Base-by-base conservation (phyloP, 805 yeast species). In the Wickerhamiella kazuoi region DNA sequence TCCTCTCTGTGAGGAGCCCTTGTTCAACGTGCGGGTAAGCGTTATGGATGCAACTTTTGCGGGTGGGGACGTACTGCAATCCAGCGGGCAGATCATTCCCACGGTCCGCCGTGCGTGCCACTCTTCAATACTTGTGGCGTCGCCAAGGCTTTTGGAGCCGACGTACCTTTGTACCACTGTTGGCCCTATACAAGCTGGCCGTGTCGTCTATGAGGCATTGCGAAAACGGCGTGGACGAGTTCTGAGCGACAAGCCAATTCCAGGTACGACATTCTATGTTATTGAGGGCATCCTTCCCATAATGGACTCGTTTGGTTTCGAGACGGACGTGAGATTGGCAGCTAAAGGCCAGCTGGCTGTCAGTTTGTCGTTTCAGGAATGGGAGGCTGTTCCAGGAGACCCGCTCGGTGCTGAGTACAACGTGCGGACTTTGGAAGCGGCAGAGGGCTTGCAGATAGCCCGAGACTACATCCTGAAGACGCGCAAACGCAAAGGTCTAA, bases 381-480 rank as follows among this genome's bases (percentile, higher is more conserved):
- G 95, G 94, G 68, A 70, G 17, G 56, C 64, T 2, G 93, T 81
- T 1, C 94, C 94, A 2, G 98, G 98, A 0, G 83, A 87, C 59
- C 97, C 96, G 7, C 52, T 87, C 49, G 94, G 87, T 54, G 59
- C 61, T 18, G 68, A 71, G 24, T 69, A 71, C 15, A 61, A 59
- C 36, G 67, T 83, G 30, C 83, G 84, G 4, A 67, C 75, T 32
- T 63, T 87, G 53, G 74, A 73, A 47, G 81, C 94, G 0, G 94
- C 90, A 1, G 76, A 78, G 4, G 58, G 65, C 0, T 62, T 62
- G 8, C 74, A 79, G 2, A 60, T 86, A 42, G 87, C 95, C 1
- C 65, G 98, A 41, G 98, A 90, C 57, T 82, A 84, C 50, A 76
- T 83, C 23, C 60, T 82, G 60, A 90, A 93, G 56, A 83, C 95